Evolutionary conservation across 768 basidiomycete species (phyloP).

Genomic region (Neoboletus subvelutipes): DNA sequence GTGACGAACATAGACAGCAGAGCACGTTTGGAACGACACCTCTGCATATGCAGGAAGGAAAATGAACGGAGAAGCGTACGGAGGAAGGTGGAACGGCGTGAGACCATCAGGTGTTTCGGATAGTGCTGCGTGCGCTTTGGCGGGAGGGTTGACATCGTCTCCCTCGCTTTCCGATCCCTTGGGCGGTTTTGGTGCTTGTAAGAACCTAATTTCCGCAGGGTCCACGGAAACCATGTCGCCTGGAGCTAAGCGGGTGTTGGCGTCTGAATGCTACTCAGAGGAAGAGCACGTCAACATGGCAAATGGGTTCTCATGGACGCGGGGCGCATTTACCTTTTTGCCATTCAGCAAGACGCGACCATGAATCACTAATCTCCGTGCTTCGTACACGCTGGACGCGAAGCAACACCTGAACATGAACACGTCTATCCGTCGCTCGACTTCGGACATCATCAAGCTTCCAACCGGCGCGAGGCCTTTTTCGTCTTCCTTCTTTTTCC

Average conservation of each 20-base stretch:
- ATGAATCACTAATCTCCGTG: constrained; percentile 80
- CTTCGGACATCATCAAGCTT: constrained; percentile 91
- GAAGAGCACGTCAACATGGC: not conserved
- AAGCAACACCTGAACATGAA: constrained; percentile 90
- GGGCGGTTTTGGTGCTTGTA: constrained; percentile 39
- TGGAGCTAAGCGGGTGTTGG: constrained; percentile 86
- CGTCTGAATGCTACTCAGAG: constrained; percentile 63
- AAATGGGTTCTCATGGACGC: not conserved
- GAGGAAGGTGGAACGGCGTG: constrained; percentile 83
- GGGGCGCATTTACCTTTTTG: constrained; percentile 60
- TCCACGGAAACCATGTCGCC: constrained; percentile 94
- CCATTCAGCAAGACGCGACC: constrained; percentile 90
- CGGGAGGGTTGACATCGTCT: not conserved
- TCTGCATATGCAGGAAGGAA: constrained; percentile 94
- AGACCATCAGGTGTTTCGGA: constrained; percentile 27
- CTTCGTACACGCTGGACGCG: constrained; percentile 86
- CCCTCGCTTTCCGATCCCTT: constrained; percentile 13
- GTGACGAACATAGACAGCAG: constrained; percentile 89
- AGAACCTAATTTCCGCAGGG: constrained; percentile 73
- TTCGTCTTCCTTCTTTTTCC: constrained; percentile 50
- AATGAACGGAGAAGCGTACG: constrained; percentile 85
- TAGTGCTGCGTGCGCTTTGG: not conserved
- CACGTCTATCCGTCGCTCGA: constrained; percentile 93
- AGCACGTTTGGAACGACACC: constrained; percentile 83
- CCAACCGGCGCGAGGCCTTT: constrained; percentile 85